Percentiles rank a stretch among this genome's conserved stretches.
Conservation (phyloP, 2,329 filamentous ascomycete species). For the Penicillium sp. region DNA sequence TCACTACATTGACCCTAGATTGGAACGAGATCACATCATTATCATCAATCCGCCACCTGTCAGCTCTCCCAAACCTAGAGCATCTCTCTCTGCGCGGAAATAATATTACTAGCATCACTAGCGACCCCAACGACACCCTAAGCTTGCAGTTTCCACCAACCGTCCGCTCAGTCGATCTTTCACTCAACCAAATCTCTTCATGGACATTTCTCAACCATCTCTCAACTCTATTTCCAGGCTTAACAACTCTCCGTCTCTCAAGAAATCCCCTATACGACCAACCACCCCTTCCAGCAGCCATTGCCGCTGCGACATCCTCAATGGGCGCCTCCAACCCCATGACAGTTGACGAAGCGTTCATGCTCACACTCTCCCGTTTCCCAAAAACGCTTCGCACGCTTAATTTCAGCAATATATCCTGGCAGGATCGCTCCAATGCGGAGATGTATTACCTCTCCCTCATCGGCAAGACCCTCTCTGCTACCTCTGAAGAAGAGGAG, state of each 20-base stretch:
- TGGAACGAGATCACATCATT: conserved; percentile 44
- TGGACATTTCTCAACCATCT: conserved; percentile 76
- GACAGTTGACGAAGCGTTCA: conserved; percentile 75
- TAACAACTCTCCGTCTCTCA: conserved; percentile 73
- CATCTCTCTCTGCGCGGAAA: conserved; percentile 70
- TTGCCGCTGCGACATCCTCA: conserved; percentile 24
- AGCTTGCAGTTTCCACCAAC: conserved; percentile 52
- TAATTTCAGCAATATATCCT: conserved; percentile 59
- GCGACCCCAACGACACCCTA: conserved; percentile 34
- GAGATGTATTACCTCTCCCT: conserved; percentile 90
- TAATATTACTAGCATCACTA: conserved; percentile 54
- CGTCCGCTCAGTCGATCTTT: conserved; percentile 68
- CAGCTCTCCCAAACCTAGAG: conserved; percentile 51
- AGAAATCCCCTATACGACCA: conserved; percentile 80
- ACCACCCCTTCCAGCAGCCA: conserved; percentile 24
- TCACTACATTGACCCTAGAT: conserved; percentile 51
- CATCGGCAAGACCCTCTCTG: conserved; percentile 71
- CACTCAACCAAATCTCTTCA: conserved; percentile 65
- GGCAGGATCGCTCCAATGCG: conserved; percentile 76
- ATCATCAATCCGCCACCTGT: conserved; percentile 47
- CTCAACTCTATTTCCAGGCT: conserved; percentile 64
- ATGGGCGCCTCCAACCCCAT: conserved; percentile 43
- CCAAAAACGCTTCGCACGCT: conserved; percentile 60
- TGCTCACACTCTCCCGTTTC: conserved; percentile 79
- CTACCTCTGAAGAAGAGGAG: conserved; percentile 42